Evolutionary conservation across 164 flowering plant genomes (phyloP).

Genomic region (Saururus chinensis): DNA sequence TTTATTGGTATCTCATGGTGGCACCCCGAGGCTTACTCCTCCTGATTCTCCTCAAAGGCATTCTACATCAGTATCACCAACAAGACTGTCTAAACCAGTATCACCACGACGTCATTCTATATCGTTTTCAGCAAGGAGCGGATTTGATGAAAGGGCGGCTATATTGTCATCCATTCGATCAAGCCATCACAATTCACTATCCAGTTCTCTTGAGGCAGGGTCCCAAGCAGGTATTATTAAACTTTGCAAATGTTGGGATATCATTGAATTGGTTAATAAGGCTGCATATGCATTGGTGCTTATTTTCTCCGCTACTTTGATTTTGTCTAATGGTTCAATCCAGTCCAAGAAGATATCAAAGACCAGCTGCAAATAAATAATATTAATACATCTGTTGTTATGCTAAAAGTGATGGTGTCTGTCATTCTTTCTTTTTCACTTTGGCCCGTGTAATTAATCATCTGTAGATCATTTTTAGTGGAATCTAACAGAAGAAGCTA

Average conservation of each 20-base stretch:
- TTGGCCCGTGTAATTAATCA: too few relatives aligned
- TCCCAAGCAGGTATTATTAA: conserved; percentile 47
- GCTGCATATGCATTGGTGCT: too few relatives aligned
- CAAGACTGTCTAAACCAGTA: conserved; percentile 45
- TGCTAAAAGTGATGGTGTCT: too few relatives aligned
- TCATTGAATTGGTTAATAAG: not conserved
- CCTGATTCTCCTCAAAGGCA: conserved; percentile 72
- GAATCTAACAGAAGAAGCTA: too few relatives aligned
- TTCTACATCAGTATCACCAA: conserved; percentile 63
- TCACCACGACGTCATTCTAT: conserved; percentile 74
- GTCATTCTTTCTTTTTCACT: too few relatives aligned
- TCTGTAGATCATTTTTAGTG: too few relatives aligned
- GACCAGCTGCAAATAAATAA: too few relatives aligned
- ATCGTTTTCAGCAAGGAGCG: conserved; percentile 62
- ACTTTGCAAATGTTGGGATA: not conserved
- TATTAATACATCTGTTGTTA: too few relatives aligned
- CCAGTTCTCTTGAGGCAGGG: conserved; percentile 44
- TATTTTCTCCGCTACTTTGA: too few relatives aligned
- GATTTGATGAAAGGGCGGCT: conserved; percentile 58
- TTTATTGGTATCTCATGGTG: conserved; percentile 58
- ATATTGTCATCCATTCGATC: conserved; percentile 43
- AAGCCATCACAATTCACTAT: conserved; percentile 39
- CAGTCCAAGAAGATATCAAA: too few relatives aligned
- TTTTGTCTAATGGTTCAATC: too few relatives aligned
- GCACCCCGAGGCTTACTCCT: conserved; percentile 76